These are phyloP conservation scores for Catharanthus roseus DNA, from an alignment of 257 asterid species.

Conservation along the genomic window DNA sequence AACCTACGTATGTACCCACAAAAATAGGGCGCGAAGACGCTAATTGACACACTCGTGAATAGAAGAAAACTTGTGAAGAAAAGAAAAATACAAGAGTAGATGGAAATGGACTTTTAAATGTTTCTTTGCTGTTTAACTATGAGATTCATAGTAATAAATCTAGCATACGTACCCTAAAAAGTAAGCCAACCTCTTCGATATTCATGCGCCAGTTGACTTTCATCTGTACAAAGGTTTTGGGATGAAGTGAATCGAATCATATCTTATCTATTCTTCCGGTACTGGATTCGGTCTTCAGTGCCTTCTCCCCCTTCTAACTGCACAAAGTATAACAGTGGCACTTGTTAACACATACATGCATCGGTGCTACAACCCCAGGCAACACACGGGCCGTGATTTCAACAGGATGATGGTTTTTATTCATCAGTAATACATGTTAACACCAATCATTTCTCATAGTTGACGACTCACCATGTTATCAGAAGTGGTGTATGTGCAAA, in stretches of 20 bases:
- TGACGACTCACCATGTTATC: background rate
- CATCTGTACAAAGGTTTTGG: slow-evolving; percentile 1
- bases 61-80: background rate
- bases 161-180: background rate
- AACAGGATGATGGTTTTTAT: background rate
- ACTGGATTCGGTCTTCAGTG: slow-evolving; percentile 3
- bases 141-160: background rate
- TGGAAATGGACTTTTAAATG: background rate
- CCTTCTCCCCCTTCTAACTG: slow-evolving; percentile 20
- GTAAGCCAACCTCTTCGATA: background rate
- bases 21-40: background rate
- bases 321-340: background rate
- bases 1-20: background rate
- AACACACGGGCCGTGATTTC: background rate
- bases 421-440: too few species aligned
- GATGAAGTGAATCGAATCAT: background rate
- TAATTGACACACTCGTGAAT: background rate
- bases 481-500: background rate
- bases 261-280: background rate
- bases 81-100: background rate
- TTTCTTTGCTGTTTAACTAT: background rate
- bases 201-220: background rate
- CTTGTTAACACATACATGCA: background rate
- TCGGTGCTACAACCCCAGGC: background rate
- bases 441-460: background rate